A percentile compares a stretch with the other conserved stretches of the same genome.
Conservation (phyloP, 176 grass and related monocot genomes). For the Chrysopogon serrulatus region DNA sequence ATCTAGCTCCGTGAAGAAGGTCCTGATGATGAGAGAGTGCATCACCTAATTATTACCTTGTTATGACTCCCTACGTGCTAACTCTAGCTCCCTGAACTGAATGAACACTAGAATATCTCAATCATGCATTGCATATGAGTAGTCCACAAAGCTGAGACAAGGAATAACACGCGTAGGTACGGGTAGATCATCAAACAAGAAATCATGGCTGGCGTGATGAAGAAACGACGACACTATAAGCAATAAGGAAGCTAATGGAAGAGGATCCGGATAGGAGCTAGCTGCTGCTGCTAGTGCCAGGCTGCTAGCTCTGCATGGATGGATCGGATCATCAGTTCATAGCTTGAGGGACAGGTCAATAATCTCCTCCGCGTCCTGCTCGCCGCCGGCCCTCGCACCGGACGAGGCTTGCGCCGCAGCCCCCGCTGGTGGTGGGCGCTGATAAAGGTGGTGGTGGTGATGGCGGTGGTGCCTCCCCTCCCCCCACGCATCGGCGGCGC, state of each 20-base stretch:
- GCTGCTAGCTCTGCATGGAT: not conserved
- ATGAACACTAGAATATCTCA: slow-evolving; percentile 19
- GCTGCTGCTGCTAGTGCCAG: not conserved
- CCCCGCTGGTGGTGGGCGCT: not conserved
- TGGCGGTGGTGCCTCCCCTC: not conserved
- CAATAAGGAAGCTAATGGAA: slow-evolving; percentile 18
- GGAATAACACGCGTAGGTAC: slow-evolving; percentile 17
- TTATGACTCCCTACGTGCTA: not conserved
- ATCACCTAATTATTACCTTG: not conserved
- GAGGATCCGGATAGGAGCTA: not conserved
- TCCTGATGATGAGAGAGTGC: slow-evolving; percentile 1
- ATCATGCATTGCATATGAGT: not conserved
- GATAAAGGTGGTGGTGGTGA: not conserved
- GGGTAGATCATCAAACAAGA: not conserved
- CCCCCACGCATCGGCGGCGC: slow-evolving; percentile 6
- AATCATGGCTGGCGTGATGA: slow-evolving; percentile 12
- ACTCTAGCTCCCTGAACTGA: slow-evolving; percentile 21
- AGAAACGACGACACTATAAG: slow-evolving; percentile 12
- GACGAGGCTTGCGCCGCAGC: not conserved
- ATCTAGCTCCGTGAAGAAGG: slow-evolving; percentile 15
- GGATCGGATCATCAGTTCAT: slow-evolving; percentile 10
- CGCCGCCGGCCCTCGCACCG: not conserved
- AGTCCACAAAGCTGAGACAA: slow-evolving; percentile 28
- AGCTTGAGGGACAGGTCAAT: slow-evolving; percentile 66
- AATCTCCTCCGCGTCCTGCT: slow-evolving; percentile 31